phyloP scores from a whole-genome alignment of 352 stramenopile genomes.

The Phytopythium boreale region DNA sequence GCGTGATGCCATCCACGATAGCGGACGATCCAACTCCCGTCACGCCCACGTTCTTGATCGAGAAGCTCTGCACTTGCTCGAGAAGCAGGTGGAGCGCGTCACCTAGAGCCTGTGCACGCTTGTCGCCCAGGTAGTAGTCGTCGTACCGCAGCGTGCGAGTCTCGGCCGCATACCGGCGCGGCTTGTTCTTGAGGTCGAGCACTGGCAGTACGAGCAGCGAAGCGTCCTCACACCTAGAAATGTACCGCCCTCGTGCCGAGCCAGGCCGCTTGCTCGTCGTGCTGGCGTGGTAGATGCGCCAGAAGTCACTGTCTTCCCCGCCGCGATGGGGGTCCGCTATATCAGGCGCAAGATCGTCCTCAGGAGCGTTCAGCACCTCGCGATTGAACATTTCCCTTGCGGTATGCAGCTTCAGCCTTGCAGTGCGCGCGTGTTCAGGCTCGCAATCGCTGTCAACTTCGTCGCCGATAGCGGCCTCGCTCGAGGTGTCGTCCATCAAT shows the following conservation, averaged over 20 bases:
- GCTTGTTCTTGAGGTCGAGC: constrained; percentile 46
- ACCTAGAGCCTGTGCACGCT: constrained; percentile 57
- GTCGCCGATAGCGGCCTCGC: neutral
- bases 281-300: constrained; percentile 51
- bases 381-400: constrained; percentile 31
- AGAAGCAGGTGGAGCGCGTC: constrained; percentile 55
- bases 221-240: constrained; percentile 45
- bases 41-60: constrained; percentile 73
- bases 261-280: constrained; percentile 35
- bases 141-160: constrained; percentile 48
- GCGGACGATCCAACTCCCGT: constrained; percentile 48
- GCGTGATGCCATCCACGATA: constrained; percentile 50
- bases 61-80: constrained; percentile 50
- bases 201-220: constrained; percentile 66
- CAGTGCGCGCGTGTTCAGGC: constrained; percentile 1
- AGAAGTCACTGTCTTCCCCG: constrained; percentile 37
- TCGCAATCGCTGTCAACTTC: neutral
- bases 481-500: neutral
- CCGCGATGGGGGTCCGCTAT: constrained; percentile 1
- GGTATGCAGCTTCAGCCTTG: constrained; percentile 16
- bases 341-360: constrained; percentile 20
- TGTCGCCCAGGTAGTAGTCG: constrained; percentile 78
- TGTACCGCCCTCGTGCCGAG: constrained; percentile 60
- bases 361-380: constrained; percentile 37
- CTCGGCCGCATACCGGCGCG: constrained; percentile 37